Base-by-base conservation (phyloP, 805 yeast genomes). In the Millerago galiae region DNA sequence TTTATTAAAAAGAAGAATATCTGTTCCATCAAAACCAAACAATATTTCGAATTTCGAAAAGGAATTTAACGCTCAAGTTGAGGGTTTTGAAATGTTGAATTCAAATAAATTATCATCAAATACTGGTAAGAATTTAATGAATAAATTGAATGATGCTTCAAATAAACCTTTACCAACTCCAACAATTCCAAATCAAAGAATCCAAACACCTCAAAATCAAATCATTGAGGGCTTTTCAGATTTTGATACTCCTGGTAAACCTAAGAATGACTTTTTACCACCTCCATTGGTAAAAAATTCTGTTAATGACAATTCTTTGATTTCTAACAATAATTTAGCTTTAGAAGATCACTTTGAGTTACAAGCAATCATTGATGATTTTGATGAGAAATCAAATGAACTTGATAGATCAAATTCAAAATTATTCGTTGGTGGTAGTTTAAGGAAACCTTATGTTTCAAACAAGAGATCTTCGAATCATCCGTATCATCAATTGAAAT, bases 21-120 rank as follows among this genome's bases (percentile, higher is more conserved):
- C 59, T 3, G 40, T 41, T 38, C 59, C 59, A 35, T 47, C 52
- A 21, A 41, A 45, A 8, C 58, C 54, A 30, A 49, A 41, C 34
- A 50, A 50, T 32, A 46, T 52, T 16, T 32, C 47, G n/a, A 41
- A 35, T 7, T 50, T 44, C 27, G 53, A 50, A 38, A 48, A 41
- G 24, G 47, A 42, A n/a, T 35, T 40, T 6, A 16, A 26, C 13
- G 41, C 41, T 10, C 40, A 37, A 15, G 30, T 24, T 16, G 29
- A 41, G 3, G 46, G 46, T 18, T 34, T 26, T 13, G 33, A 32
- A 5, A 8, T 21, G 2, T 10, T 14, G 14, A 37, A 18, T 5
- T 10, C 33, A 5, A 39, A 34, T 21, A 25, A 36, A 1, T 32
- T 46, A 15, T 25, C 44, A 2, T 31, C 47, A 4, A 40, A 46